phyloP scores from a whole-genome alignment of 2,329 filamentous ascomycete species.

The Hymenoscyphus albidus region DNA sequence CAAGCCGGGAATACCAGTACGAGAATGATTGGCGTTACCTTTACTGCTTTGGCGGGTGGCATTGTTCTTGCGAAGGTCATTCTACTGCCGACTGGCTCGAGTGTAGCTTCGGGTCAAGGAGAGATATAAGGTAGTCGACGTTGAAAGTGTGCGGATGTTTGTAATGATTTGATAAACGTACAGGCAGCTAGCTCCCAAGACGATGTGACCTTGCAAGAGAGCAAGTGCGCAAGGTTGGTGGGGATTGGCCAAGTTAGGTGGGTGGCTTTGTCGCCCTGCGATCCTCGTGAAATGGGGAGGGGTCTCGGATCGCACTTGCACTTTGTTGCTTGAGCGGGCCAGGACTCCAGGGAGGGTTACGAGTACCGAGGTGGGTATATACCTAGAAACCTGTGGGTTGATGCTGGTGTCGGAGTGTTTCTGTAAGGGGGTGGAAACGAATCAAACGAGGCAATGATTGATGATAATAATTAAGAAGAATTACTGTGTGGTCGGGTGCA shows the following conservation, averaged over 20 bases:
- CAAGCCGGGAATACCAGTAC: neutral
- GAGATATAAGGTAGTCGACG: neutral
- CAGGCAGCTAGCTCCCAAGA: neutral
- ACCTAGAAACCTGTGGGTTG: too few species aligned
- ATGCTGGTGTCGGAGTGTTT: too few species aligned
- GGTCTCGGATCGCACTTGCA: neutral
- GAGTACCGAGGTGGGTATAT: too few species aligned
- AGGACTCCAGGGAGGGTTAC: too few species aligned
- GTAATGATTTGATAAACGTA: neutral
- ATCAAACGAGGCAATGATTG: too few species aligned
- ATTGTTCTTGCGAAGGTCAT: constrained; percentile 17
- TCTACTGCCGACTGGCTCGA: neutral
- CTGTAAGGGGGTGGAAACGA: too few species aligned
- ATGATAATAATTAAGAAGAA: too few species aligned
- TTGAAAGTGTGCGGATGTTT: neutral
- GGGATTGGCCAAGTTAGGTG: neutral
- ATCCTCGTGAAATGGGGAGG: neutral
- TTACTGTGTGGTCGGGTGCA: too few species aligned
- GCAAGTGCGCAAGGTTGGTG: neutral
- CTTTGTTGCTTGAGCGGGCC: neutral
- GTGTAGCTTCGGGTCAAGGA: neutral
- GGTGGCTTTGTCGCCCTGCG: neutral
- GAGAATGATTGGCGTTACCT: constrained; percentile 2
- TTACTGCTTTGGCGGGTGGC: constrained; percentile 18
- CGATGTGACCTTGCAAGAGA: neutral